Conservation (phyloP, 176 grass and related monocot genomes). For the Triticum aestivum region DNA sequence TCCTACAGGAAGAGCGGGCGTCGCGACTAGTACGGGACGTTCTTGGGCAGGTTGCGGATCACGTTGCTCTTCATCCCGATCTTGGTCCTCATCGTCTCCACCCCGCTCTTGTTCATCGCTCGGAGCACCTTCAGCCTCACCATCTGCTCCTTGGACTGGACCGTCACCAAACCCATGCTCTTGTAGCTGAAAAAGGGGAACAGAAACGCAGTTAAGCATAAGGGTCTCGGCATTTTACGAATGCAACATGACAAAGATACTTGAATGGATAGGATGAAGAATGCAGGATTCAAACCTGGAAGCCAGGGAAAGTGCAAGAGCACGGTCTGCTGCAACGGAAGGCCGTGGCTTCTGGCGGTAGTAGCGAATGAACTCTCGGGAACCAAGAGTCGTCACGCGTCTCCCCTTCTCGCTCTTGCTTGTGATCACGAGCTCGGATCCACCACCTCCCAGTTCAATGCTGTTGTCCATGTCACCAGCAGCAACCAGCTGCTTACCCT, state of each 20-base stretch:
- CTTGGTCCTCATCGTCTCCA: conserved; percentile 76
- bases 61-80: conserved; percentile 94
- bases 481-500: conserved; percentile 73
- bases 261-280: not conserved
- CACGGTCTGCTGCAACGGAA: conserved; percentile 60
- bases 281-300: conserved; percentile 50
- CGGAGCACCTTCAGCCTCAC: conserved; percentile 83
- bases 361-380: conserved; percentile 81
- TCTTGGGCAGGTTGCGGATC: conserved; percentile 93
- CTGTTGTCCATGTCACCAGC: conserved; percentile 41
- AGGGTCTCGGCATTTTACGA: not conserved
- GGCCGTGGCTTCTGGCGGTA: conserved; percentile 86
- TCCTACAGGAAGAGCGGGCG: not conserved
- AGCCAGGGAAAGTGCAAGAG: conserved; percentile 69
- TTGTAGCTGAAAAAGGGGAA: conserved; percentile 51
- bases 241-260: not conserved
- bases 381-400: conserved; percentile 63
- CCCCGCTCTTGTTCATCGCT: conserved; percentile 66
- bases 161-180: conserved; percentile 84
- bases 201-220: not conserved
- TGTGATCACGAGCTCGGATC: conserved; percentile 77
- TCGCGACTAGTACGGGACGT: conserved; percentile 61
- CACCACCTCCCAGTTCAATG: conserved; percentile 75
- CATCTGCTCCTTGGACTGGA: conserved; percentile 82
- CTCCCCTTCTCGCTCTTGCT: conserved; percentile 61